Conservation (phyloP, 148 eudicot species). For the Heliosperma pusillum region DNA sequence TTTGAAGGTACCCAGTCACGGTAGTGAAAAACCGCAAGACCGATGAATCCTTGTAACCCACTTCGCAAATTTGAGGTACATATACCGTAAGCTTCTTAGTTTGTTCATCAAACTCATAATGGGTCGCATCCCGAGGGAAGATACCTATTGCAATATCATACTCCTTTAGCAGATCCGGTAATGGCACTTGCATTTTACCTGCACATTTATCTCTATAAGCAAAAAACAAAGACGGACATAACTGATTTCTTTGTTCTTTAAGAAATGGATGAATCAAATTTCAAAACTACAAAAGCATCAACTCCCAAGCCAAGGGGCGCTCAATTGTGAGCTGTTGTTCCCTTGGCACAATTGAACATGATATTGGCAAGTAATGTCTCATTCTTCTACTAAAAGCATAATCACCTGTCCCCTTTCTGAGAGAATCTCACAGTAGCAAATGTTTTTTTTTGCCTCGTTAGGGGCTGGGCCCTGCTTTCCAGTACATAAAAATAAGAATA, state of each 20-base stretch:
- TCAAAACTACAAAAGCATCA: not conserved
- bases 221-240: not conserved
- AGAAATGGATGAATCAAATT: not conserved
- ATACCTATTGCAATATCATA: slow-evolving; percentile 75
- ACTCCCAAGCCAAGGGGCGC: too few species aligned
- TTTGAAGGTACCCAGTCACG: slow-evolving; percentile 84
- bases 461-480: not conserved
- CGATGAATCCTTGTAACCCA: slow-evolving; percentile 88
- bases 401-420: not conserved
- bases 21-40: slow-evolving; percentile 66
- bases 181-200: slow-evolving; percentile 92
- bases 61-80: slow-evolving; percentile 79
- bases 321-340: too few species aligned
- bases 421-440: not conserved
- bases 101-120: slow-evolving; percentile 87
- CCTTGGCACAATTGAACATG: too few species aligned
- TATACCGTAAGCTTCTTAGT: slow-evolving; percentile 68
- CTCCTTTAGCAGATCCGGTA: slow-evolving; percentile 80
- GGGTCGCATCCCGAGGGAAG: slow-evolving; percentile 93
- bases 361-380: not conserved
- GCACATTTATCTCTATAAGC: slow-evolving; percentile 22
- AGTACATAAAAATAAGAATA: too few species aligned
- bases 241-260: not conserved
- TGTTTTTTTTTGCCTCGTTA: too few species aligned
- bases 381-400: not conserved